phyloP scores from a whole-genome alignment of 306 rosid genomes.

The Potentilla sterilis region DNA sequence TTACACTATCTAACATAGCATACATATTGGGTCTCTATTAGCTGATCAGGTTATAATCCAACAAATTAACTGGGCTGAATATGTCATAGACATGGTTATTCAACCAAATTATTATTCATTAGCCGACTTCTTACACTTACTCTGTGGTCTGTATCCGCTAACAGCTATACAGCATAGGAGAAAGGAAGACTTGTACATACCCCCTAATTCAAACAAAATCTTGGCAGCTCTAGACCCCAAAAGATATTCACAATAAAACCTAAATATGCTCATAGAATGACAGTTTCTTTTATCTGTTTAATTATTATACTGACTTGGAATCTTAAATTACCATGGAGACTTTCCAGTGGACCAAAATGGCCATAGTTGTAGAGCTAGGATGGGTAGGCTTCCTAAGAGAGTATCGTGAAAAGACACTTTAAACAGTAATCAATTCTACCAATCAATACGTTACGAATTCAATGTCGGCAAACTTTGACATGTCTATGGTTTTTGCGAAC shows the following conservation, averaged over 20 bases:
- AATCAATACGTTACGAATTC: neutral
- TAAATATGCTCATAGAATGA: neutral
- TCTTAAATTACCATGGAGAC: neutral
- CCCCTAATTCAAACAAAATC: neutral
- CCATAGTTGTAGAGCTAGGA: neutral
- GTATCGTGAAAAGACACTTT: neutral
- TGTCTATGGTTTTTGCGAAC: neutral
- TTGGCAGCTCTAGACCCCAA: neutral
- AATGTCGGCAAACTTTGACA: neutral
- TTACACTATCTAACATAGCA: neutral
- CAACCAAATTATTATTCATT: neutral
- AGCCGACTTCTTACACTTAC: neutral
- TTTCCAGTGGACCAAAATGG: neutral
- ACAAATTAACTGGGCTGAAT: neutral
- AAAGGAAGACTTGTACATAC: neutral
- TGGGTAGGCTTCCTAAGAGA: neutral
- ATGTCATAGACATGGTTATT: neutral
- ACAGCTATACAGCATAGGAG: neutral
- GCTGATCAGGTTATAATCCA: slow-evolving; percentile 2
- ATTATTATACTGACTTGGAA: neutral
- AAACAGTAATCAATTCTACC: neutral
- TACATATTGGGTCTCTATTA: neutral
- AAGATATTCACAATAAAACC: neutral
- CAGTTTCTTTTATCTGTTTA: neutral
- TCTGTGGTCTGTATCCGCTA: neutral